Base-by-base conservation (phyloP, 2,329 filamentous ascomycete genomes). In the Cercospora berteroae region DNA sequence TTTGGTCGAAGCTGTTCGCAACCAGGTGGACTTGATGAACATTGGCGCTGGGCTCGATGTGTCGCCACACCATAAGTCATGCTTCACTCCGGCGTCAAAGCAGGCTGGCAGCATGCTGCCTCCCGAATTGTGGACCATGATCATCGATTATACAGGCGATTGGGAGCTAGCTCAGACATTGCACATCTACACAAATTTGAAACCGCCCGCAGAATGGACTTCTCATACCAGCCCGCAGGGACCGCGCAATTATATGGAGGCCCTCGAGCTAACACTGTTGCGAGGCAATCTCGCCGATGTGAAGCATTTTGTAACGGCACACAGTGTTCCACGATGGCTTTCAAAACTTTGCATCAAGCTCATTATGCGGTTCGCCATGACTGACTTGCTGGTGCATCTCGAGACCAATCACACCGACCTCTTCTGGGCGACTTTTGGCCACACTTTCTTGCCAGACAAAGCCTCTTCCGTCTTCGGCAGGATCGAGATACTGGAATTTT, bases 151-250 rank as follows among this genome's bases (percentile, higher is more conserved):
- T 69, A 87, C 93, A 0, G 88, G 88, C 52, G 94, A 98, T 78
- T 98, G 94, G 94, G 94, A 97, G 79, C 83, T 96, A 20, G 91
- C 94, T 9, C 89, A 89, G 71, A 90, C 91, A 0, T 83, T 97
- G 5, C 89, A 91, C 65, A 87, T 97, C 55, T 94, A 91, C 75
- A 93, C 93, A 1, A 93, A 87, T 64, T 82, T 97, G 5, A 85
- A 88, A 1, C 87, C 89, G 68, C 93, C 94, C 0, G 79, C 83
- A 39, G 87, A 91, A 72, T 96, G 93, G 93, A 84, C 86, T 70
- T 81, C 81, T 63, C 87, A 90, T 31, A 84, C 86, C 44, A 83
- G 86, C 10, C 83, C 85, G 56, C 88, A 92, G 72, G 87, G 90
- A 1, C 82, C 91, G 12, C 88, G 90, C 33, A 87, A 89, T 4